Percentiles rank a stretch among this genome's conserved stretches.
Conservation (phyloP, 108 stramenopile genomes). For the Aurantiochytrium sp. region DNA sequence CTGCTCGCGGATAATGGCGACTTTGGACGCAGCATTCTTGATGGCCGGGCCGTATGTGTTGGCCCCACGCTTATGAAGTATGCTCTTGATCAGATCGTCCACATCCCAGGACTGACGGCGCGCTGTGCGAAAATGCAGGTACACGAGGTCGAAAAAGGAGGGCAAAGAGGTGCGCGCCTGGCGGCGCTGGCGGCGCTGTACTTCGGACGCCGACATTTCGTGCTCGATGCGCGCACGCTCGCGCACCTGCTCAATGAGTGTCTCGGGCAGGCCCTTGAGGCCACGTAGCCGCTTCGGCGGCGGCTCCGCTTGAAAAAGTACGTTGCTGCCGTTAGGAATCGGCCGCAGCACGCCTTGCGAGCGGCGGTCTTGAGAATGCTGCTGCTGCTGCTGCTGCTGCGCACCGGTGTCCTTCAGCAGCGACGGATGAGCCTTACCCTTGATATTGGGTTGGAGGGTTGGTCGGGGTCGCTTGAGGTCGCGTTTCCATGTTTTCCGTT, state of each 20-base stretch:
- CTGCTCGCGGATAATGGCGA: background rate
- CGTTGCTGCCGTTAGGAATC: no score
- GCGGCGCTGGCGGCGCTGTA: background rate
- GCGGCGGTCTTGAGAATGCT: no score
- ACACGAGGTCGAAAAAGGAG: background rate
- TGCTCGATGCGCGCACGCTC: background rate
- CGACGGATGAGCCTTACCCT: no score
- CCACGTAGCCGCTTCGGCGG: background rate
- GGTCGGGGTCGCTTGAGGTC: no score
- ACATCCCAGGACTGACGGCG: background rate
- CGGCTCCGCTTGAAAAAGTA: no score
- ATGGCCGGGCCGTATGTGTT: constrained; percentile 2
- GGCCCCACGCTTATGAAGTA: background rate
- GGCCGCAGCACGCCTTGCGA: background rate
- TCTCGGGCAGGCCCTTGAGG: background rate
- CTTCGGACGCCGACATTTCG: background rate
- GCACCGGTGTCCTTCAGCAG: no score
- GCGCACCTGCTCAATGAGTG: background rate
- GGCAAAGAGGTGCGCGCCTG: background rate
- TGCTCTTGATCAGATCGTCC: background rate
- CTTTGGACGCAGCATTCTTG: background rate
- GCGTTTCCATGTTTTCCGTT: no score
- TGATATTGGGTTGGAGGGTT: no score
- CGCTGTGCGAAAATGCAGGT: background rate
- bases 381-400: no score